These are phyloP conservation scores for Erodium texanum DNA, from an alignment of 441 rosid species.

Conservation along the genomic window DNA sequence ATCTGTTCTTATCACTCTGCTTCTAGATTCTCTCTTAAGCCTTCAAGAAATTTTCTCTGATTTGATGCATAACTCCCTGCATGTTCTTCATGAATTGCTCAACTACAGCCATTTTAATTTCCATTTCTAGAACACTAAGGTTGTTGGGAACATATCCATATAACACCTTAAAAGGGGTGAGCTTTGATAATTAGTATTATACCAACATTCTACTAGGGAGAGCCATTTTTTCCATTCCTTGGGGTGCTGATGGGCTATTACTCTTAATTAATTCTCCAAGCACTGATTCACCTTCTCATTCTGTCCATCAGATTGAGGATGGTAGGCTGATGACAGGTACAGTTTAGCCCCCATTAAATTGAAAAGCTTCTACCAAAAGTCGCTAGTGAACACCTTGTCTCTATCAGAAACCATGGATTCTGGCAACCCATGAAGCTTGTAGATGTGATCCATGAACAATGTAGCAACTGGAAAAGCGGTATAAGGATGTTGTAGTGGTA, in stretches of 20 bases:
- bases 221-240: background rate
- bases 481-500: background rate
- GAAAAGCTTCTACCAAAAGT: background rate
- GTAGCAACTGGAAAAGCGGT: background rate
- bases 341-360: background rate
- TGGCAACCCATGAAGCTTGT: background rate
- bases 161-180: background rate
- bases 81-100: too few species aligned
- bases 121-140: background rate
- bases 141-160: background rate
- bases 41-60: background rate
- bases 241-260: background rate
- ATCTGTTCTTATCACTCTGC: background rate
- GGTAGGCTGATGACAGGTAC: background rate
- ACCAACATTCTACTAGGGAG: background rate
- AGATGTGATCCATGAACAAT: background rate
- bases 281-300: background rate
- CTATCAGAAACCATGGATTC: background rate
- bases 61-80: background rate
- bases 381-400: background rate
- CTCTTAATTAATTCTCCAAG: background rate
- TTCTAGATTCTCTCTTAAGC: conserved; percentile 1
- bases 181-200: background rate
- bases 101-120: background rate
- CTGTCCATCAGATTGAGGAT: background rate